A percentile compares a stretch with the other conserved stretches of the same genome.
phyloP scores from a whole-genome alignment of 345 rosid species.

The Gossypium arboreum region DNA sequence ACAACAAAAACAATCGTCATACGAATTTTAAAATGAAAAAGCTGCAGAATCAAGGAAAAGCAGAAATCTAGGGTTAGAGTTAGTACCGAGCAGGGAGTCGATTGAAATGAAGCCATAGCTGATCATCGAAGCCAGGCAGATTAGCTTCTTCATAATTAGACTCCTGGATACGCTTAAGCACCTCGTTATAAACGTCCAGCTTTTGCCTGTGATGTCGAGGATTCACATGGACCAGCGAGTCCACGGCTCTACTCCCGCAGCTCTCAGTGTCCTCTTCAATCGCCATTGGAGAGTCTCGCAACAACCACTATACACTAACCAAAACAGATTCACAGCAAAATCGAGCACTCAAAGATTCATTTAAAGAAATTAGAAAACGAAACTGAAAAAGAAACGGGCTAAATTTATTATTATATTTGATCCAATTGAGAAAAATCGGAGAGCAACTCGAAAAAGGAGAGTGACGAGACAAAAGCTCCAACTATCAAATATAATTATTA shows the following conservation, averaged over 20 bases:
- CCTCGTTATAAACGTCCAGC: constrained; percentile 80
- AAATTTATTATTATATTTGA: neutral
- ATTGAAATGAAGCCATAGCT: constrained; percentile 95
- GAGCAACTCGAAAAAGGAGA: constrained; percentile 1
- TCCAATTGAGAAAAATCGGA: constrained; percentile 10
- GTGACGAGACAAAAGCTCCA: constrained; percentile 8
- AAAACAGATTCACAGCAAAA: constrained; percentile 7
- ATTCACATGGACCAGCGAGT: constrained; percentile 44
- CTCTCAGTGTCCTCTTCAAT: constrained; percentile 87
- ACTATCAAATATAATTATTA: neutral
- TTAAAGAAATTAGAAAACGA: neutral
- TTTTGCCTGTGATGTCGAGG: constrained; percentile 73
- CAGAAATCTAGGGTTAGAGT: constrained; percentile 1
- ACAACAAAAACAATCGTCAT: constrained; percentile 15
- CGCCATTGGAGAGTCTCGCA: constrained; percentile 44
- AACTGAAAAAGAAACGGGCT: neutral
- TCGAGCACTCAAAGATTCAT: neutral
- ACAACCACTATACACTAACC: neutral
- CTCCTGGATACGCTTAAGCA: constrained; percentile 67
- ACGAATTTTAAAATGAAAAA: neutral
- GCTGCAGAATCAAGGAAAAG: neutral
- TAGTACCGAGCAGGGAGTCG: constrained; percentile 90
- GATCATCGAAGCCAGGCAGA: constrained; percentile 81
- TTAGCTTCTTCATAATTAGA: constrained; percentile 65
- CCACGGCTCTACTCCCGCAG: constrained; percentile 77